A percentile compares a stretch with the other conserved stretches of the same genome.
These are phyloP conservation scores for Apiotrichum gracile DNA, from an alignment of 1,284 basidiomycete species.

Conservation along the genomic window DNA sequence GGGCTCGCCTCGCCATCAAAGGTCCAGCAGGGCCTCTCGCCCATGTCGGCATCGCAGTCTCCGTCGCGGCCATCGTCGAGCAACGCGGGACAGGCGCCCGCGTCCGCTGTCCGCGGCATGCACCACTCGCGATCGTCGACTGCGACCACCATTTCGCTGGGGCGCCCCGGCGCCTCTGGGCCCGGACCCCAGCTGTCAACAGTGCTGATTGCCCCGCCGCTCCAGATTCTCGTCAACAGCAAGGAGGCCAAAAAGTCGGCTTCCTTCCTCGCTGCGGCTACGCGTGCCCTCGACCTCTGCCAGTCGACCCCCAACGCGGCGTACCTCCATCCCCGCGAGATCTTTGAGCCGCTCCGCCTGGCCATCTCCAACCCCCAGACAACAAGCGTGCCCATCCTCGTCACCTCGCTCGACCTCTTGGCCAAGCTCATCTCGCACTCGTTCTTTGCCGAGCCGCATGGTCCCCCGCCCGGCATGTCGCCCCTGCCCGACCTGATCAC, in stretches of 20 bases:
- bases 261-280: conserved; percentile 73
- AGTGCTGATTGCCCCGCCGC: conserved; percentile 65
- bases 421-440: conserved; percentile 93
- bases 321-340: conserved; percentile 60
- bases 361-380: conserved; percentile 73
- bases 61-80: conserved; percentile 24
- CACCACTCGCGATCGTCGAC: conserved; percentile 33
- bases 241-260: conserved; percentile 81
- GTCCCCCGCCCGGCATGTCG: conserved; percentile 54
- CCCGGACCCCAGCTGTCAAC: conserved; percentile 43
- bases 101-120: not conserved
- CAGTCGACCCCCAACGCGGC: conserved; percentile 55
- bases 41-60: conserved; percentile 5
- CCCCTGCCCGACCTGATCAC: conserved; percentile 84
- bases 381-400: conserved; percentile 81
- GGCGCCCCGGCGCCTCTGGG: conserved; percentile 13
- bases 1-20: conserved; percentile 22
- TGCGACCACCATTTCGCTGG: conserved; percentile 32
- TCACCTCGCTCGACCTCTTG: conserved; percentile 90
- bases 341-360: conserved; percentile 84
- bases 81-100: not conserved
- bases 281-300: conserved; percentile 76
- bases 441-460: conserved; percentile 65
- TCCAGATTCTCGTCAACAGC: conserved; percentile 79
- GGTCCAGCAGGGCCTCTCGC: not conserved